Conservation (phyloP, 202 grass and related monocot genomes). For the Zizania palustris region DNA sequence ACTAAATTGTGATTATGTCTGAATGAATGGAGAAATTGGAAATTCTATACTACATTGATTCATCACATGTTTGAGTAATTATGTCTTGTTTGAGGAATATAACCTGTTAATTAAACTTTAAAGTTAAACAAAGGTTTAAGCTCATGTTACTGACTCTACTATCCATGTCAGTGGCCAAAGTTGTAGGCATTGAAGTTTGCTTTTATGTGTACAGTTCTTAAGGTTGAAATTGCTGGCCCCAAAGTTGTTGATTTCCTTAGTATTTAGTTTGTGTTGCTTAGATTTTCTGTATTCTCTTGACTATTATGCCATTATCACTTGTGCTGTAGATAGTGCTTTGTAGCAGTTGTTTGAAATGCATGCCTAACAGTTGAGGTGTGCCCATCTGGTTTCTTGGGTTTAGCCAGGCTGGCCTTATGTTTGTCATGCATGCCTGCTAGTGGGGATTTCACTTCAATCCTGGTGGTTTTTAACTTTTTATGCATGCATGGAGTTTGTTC, state of each 20-base stretch:
- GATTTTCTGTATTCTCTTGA: neutral
- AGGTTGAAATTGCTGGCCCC: neutral
- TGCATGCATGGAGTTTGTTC: neutral
- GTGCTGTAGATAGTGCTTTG: neutral
- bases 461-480: neutral
- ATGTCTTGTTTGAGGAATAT: neutral
- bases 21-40: neutral
- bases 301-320: neutral
- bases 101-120: slow-evolving; percentile 19
- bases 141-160: neutral
- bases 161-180: slow-evolving; percentile 16
- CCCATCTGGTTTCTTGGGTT: neutral
- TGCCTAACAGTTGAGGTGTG: neutral
- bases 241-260: slow-evolving; percentile 15
- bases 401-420: neutral
- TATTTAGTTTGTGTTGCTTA: slow-evolving; percentile 4
- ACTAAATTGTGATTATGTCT: slow-evolving; percentile 10
- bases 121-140: neutral
- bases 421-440: neutral
- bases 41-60: neutral
- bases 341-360: neutral
- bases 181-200: neutral
- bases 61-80: neutral
- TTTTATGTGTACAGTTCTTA: slow-evolving; percentile 21
- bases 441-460: neutral